Evolutionary conservation across 805 yeast genomes (phyloP).

Genomic region (Suhomyces prunicola): DNA sequence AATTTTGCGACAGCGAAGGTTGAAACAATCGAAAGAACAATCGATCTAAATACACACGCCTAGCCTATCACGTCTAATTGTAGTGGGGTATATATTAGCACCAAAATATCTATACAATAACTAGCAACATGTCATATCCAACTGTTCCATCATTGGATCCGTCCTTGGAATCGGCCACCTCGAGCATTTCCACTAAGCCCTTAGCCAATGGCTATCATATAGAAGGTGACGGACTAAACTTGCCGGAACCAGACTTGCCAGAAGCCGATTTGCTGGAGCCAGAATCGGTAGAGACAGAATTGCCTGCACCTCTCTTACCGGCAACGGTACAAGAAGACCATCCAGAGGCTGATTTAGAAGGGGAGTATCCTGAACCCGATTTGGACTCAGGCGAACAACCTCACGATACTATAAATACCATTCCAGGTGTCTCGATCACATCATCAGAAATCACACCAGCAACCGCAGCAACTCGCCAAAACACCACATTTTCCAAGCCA

Average conservation of each 20-base stretch:
- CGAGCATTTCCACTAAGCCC: neutral
- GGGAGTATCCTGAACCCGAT: neutral
- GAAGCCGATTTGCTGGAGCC: neutral
- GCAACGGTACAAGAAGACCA: neutral
- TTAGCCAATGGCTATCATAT: neutral
- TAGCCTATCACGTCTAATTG: neutral
- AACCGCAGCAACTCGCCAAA: slow-evolving; percentile 15
- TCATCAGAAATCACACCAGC: slow-evolving; percentile 11
- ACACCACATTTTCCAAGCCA: neutral
- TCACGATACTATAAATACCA: neutral
- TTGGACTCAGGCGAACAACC: neutral
- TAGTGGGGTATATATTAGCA: neutral
- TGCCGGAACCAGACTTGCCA: neutral
- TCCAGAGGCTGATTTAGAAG: neutral
- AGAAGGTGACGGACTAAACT: neutral
- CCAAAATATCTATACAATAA: neutral
- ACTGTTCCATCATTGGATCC: neutral
- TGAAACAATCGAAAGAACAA: neutral
- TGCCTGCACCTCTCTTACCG: neutral
- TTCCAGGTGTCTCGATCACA: neutral
- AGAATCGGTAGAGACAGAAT: neutral
- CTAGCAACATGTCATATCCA: neutral
- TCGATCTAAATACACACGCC: neutral
- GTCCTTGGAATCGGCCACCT: neutral
- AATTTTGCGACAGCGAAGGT: neutral